Percentiles rank a stretch among this genome's conserved stretches.
Conservation (phyloP, 129 eudicot species). For the Mikania micrantha region DNA sequence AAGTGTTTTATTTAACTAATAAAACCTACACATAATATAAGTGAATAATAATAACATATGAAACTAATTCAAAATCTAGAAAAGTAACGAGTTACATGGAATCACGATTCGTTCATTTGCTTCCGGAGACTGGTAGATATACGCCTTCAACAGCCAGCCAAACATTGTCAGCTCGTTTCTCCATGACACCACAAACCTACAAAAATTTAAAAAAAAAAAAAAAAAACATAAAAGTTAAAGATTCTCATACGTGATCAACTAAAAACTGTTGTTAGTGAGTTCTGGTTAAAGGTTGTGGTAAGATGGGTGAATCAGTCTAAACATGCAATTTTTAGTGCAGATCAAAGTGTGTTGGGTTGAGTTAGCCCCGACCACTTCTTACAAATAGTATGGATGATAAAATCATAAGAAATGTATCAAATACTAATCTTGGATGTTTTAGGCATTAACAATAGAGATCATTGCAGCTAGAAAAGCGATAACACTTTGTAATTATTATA, state of each 20-base stretch:
- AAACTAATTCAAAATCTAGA: not conserved
- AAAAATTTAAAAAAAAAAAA: no score
- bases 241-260: no score
- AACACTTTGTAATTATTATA: not conserved
- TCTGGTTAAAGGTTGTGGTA: not conserved
- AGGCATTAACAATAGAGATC: not conserved
- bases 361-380: not conserved
- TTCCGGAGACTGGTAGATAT: constrained; percentile 59
- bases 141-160: constrained; percentile 99
- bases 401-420: not conserved
- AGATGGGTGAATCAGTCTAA: not conserved
- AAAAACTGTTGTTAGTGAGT: no score
- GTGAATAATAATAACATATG: not conserved
- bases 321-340: not conserved
- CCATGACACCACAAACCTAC: constrained; percentile 92
- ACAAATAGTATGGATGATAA: not conserved
- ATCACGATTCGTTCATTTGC: constrained; percentile 33
- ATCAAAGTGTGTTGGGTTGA: not conserved
- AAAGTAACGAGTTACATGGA: not conserved
- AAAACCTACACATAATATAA: constrained; percentile 18
- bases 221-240: not conserved
- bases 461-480: no score
- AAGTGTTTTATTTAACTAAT: constrained; percentile 1
- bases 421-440: not conserved
- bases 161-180: constrained; percentile 71